These are phyloP conservation scores for Amphibolis antarctica DNA, from an alignment of 106 monocot genomes.

Conservation along the genomic window DNA sequence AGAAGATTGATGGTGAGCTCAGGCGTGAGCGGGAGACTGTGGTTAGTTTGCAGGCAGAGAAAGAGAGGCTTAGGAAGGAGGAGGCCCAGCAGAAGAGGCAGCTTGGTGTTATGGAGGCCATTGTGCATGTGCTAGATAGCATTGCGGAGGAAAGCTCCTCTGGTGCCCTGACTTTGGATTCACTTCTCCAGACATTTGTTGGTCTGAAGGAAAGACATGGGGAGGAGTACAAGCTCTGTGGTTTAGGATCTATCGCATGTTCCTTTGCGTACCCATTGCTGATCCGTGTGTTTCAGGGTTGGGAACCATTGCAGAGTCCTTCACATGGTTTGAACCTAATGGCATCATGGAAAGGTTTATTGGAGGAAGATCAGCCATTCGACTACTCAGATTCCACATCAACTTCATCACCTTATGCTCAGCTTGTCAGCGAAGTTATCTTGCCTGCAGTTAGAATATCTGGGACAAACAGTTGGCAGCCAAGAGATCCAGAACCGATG, in stretches of 20 bases:
- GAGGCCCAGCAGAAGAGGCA: slow-evolving; percentile 56
- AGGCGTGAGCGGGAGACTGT: slow-evolving; percentile 78
- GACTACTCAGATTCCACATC: slow-evolving; percentile 48
- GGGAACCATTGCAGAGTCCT: slow-evolving; percentile 78
- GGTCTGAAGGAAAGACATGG: slow-evolving; percentile 39
- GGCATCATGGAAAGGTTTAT: slow-evolving; percentile 52
- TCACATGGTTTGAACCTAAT: slow-evolving; percentile 58
- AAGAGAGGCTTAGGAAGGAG: slow-evolving; percentile 51
- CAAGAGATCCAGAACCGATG: slow-evolving; percentile 90
- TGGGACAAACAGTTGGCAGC: slow-evolving; percentile 80
- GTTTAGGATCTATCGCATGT: slow-evolving; percentile 55
- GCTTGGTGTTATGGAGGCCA: slow-evolving; percentile 61
- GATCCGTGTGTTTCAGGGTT: slow-evolving; percentile 67
- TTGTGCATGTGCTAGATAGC: slow-evolving; percentile 35
- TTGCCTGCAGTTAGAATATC: slow-evolving; percentile 78
- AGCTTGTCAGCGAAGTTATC: slow-evolving; percentile 60
- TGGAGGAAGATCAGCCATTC: slow-evolving; percentile 73
- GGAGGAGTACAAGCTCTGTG: slow-evolving; percentile 86
- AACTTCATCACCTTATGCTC: slow-evolving; percentile 45
- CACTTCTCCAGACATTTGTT: slow-evolving; percentile 38
- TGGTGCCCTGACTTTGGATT: slow-evolving; percentile 56
- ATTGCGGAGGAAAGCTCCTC: slow-evolving; percentile 33
- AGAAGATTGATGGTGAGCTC: slow-evolving; percentile 60
- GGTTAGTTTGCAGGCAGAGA: slow-evolving; percentile 61
- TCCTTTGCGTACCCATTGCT: slow-evolving; percentile 68